Base-by-base conservation (phyloP, 805 yeast genomes). In the Spathaspora hagerdaliae region DNA sequence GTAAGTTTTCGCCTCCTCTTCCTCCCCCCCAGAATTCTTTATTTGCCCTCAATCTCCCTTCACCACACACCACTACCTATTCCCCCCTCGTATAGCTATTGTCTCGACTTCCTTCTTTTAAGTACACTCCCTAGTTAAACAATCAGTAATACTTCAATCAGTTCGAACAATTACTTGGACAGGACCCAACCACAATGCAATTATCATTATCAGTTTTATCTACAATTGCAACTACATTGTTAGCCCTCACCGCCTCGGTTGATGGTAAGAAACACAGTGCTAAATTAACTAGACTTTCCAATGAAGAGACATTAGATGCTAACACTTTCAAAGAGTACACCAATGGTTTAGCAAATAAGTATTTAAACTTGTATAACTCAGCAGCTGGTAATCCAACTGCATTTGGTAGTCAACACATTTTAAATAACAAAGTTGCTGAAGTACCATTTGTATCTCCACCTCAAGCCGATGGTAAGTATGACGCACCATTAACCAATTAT, bases 401-500 rank as follows among this genome's bases (percentile, higher is more conserved):
- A 49, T 14, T 4, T 9, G 37, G 41, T 33, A 44, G 36, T 32
- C 46, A 51, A 41, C 46, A 41, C 36, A 39, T 33, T 10, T 38
- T 54, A 14, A 41, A 38, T 13, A 9, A 27, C 11, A 14, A 27
- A 15, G 46, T 46, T n/a, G 57, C 64, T 58, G 76, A 73, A 52
- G 67, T 74, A 41, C 81, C 81, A 15, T 75, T 75, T 51, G 59
- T 74, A 36, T 45, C 51, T 32, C 43, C 51, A 39, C 32, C 32
- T 9, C 50, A 43, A 7, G 56, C 54, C 6, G 48, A 41, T 41
- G 44, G 48, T 11, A 80, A 76, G 33, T 89, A 85, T 62, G 85
- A 85, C 53, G 76, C 88, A 40, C 97, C 98, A 11, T 78, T 94
- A 65, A 84, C 94, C 53, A 91, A 94, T 74, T 94, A 92, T 69